These are phyloP conservation scores for Sporisorium exsertum DNA, from an alignment of 1,284 basidiomycete species.

Conservation along the genomic window DNA sequence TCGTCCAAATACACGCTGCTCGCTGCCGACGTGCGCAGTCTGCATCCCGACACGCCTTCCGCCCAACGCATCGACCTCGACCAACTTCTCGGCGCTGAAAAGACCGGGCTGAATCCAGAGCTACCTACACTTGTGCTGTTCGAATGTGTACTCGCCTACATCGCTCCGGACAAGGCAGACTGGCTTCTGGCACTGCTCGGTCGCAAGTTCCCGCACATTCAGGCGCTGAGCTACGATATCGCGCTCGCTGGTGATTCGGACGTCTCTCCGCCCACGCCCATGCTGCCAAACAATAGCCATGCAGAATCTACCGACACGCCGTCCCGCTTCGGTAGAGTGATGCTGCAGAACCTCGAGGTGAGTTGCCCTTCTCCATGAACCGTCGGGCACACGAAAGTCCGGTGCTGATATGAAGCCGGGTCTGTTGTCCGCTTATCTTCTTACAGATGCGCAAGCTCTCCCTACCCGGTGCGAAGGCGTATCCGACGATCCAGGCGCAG, in stretches of 20 bases:
- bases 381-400: too few relatives aligned
- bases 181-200: constrained; percentile 43
- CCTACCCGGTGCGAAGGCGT: constrained; percentile 60
- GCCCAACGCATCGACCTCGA: constrained; percentile 15
- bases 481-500: constrained; percentile 51
- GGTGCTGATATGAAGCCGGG: background rate
- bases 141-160: constrained; percentile 67
- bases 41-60: constrained; percentile 20
- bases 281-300: background rate
- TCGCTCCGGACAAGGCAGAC: constrained; percentile 45
- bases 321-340: constrained; percentile 63
- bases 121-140: constrained; percentile 63
- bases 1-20: constrained; percentile 36
- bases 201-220: constrained; percentile 13
- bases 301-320: background rate
- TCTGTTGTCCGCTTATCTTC: background rate
- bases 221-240: constrained; percentile 65
- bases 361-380: too few relatives aligned
- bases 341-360: constrained; percentile 66
- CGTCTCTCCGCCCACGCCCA: background rate
- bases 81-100: constrained; percentile 17
- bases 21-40: constrained; percentile 31
- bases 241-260: constrained; percentile 54
- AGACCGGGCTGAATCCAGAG: constrained; percentile 18
- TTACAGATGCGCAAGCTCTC: constrained; percentile 47